Conservation (phyloP, 202 grass and related monocot genomes). For the Dendrocalamus latiflorus region DNA sequence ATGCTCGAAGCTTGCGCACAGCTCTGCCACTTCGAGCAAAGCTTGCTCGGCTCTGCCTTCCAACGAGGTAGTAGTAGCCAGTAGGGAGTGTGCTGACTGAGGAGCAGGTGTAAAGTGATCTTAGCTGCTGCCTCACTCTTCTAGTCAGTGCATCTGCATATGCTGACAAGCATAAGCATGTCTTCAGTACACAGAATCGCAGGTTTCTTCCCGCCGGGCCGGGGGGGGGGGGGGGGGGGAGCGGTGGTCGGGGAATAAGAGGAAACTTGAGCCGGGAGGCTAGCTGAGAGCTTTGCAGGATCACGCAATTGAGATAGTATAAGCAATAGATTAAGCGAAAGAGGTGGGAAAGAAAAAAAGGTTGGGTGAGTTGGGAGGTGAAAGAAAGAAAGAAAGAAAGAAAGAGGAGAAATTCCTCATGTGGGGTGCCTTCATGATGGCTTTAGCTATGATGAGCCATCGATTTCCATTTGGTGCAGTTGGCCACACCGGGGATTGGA, state of each 20-base stretch:
- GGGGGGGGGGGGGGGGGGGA: no score
- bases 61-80: neutral
- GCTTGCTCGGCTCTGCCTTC: neutral
- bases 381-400: no score
- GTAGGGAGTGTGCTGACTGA: neutral
- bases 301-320: slow-evolving; percentile 24
- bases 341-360: slow-evolving; percentile 14
- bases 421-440: no score
- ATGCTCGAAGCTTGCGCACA: slow-evolving; percentile 3
- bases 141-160: neutral
- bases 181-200: neutral
- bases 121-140: neutral
- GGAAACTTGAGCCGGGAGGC: slow-evolving; percentile 48
- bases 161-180: neutral
- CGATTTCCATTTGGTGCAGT: no score
- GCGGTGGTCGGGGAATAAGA: slow-evolving; percentile 46
- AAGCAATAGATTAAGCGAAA: slow-evolving; percentile 45
- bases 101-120: slow-evolving; percentile 12
- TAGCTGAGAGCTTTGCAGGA: no score
- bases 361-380: no score
- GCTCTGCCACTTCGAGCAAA: neutral
- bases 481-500: no score
- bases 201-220: neutral
- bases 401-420: no score
- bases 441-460: no score